These are phyloP conservation scores for Ceratocystis papillata DNA, from an alignment of 2,329 filamentous ascomycete genomes.

Conservation along the genomic window DNA sequence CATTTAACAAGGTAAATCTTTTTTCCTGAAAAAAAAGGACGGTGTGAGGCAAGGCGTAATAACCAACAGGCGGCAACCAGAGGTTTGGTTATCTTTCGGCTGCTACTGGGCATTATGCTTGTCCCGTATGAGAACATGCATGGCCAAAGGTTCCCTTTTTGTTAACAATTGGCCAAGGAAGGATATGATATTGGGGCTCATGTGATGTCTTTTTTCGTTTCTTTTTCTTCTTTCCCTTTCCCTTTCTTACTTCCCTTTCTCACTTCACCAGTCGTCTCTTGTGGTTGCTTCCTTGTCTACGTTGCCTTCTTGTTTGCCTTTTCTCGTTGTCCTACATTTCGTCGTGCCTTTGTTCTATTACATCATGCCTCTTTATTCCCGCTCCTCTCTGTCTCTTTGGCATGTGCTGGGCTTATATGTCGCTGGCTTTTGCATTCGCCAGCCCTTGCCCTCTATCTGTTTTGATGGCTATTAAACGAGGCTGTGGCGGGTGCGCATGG, in stretches of 20 bases:
- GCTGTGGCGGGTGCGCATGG: not conserved
- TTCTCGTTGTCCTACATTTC: conserved; percentile 5
- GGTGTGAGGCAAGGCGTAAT: not conserved
- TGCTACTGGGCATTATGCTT: not conserved
- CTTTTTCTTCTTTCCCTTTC: not conserved
- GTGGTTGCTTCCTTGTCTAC: conserved; percentile 9
- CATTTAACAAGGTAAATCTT: conserved; percentile 7
- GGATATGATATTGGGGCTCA: conserved; percentile 12
- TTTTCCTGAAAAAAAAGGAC: not conserved
- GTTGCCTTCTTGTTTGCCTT: conserved; percentile 13
- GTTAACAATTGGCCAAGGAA: conserved; percentile 2
- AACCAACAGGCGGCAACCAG: not conserved
- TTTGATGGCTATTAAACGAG: conserved; percentile 7
- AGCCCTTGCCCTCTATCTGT: not conserved
- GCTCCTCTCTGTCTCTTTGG: not conserved
- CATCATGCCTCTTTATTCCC: not conserved
- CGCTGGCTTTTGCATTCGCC: not conserved
- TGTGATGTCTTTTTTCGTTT: conserved; percentile 4
- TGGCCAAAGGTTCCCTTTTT: not conserved
- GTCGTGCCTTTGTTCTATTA: conserved; percentile 8
- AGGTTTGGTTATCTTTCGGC: not conserved
- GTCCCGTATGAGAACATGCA: not conserved
- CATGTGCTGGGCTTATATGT: not conserved
- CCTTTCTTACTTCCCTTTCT: not conserved
- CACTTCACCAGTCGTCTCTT: conserved; percentile 4